These are phyloP conservation scores for Leucogyrophana mollusca DNA, from an alignment of 768 basidiomycete species.

Conservation along the genomic window DNA sequence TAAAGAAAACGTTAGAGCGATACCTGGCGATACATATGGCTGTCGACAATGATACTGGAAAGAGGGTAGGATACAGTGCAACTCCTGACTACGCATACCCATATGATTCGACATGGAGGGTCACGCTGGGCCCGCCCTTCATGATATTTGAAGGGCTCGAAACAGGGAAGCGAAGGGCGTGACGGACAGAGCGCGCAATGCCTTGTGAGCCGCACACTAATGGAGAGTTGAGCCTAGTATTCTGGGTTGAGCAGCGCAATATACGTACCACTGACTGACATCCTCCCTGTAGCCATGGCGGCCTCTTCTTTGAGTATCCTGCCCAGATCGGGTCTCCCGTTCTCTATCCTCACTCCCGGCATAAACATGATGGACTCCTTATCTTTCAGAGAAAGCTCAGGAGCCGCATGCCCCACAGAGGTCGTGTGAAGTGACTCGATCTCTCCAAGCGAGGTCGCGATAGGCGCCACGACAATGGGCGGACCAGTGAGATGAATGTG, in stretches of 20 bases:
- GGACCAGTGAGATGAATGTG: constrained; percentile 40
- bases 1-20: too few species aligned
- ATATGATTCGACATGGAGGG: constrained; percentile 38
- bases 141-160: constrained; percentile 24
- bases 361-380: constrained; percentile 13
- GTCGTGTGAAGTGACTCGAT: neutral
- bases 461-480: neutral
- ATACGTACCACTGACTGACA: constrained; percentile 48
- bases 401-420: neutral
- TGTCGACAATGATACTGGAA: too few species aligned
- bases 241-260: neutral
- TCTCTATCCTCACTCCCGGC: constrained; percentile 23
- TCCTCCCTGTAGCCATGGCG: constrained; percentile 29
- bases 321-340: constrained; percentile 44
- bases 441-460: neutral
- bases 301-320: constrained; percentile 38
- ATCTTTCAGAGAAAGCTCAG: neutral
- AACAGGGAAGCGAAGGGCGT: constrained; percentile 37
- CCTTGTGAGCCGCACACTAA: constrained; percentile 50
- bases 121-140: constrained; percentile 37
- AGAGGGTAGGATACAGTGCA: too few species aligned
- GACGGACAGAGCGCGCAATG: constrained; percentile 37
- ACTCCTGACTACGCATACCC: constrained; percentile 37
- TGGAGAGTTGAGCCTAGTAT: neutral
- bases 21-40: too few species aligned